Base-by-base conservation (phyloP, 345 rosid species). In the Syzygium aqueum region DNA sequence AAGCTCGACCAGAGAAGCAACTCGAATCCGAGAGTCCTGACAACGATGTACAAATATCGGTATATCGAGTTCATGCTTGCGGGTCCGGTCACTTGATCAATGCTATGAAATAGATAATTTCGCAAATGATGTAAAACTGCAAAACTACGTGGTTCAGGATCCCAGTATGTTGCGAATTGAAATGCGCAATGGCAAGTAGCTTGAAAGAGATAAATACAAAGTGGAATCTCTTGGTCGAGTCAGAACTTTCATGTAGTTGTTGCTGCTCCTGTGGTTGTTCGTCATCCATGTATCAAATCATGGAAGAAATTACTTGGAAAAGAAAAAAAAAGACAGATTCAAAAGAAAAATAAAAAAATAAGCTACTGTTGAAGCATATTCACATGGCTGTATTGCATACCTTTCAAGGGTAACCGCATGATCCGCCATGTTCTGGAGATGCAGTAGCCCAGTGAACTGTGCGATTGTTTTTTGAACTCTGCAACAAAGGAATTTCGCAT, bases 121-220 rank as follows among this genome's bases (percentile, higher is more conserved):
- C 40, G 1, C 40, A 65, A 0, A 65, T 28, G 11, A 65, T 3
- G 22, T 65, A 65, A 0, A 30, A 30, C 0, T 30, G 6, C 3
- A 30, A 0, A 28, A 16, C 0, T 0, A 0, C 9, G 0, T 15
- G 6, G 23, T 5, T 30, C 5, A 3, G 4, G 0, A 1, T 0
- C 1, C 8, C 0, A 3, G 1, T 65, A 50, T 50, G 11, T 7
- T 43, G 46, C 46, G 7, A 1, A 22, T 7, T 7, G 27, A 54
- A 22, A 54, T 3, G 3, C 1, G 4, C 10, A 22, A 54, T 54
- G 25, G 22, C 11, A 4, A 54, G 11, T 1, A 22, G 0, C 25
- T 54, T 54, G 4, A 54, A 54, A 3, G 25, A 54, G 25, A 7
- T 54, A 27, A 54, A 54, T 22, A 22, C 8, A 22, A 54, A 3